Evolutionary conservation across 345 rosid species (phyloP), one percentile per base, ranked within the genome.

Genomic region (Barbarea vulgaris): DNA sequence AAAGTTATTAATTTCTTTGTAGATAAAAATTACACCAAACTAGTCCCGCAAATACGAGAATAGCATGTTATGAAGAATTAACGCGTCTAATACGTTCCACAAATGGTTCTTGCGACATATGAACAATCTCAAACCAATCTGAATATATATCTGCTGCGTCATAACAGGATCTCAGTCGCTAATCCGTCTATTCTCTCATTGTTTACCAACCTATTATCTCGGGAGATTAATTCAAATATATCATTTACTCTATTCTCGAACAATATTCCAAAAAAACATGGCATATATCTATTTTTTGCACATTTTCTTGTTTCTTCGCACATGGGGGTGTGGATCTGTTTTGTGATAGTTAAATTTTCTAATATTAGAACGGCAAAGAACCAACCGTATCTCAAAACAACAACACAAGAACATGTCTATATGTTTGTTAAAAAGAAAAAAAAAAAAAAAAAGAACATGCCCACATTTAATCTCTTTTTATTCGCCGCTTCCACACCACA

Each of bases 261-360:
- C n/a, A 39, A 39, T 13, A 39, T 39, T 39, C 46, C 46, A 13
- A 39, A 39, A 39, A 39, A 39, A 1, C 46, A 39, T 39, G 46
- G 46, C 46, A 39, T 39, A 4, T 13, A 13, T 13, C n/a, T 13
- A 3, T 39, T 39, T 39, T 13, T 39, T 39, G 46, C 46, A 39
- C n/a, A 39, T 39, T 39, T 39, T 12, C 46, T 39, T 4, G 46
- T 4, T 39, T 12, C 9, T 39, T 31, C 0, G n/a, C 75, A 76
- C 79, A 69, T 69, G 79, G 64, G 64, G 62, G 57, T 52, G 24
- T 72, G 60, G 73, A 69, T 77, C 80, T 69, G 51, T 10, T 62
- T 34, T 21, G 9, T 33, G 57, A 46, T 62, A 22, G 14, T 62
- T 42, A 39, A 53, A 9, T 9, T 41, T 62, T 69, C 41, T 13